Percentiles rank a stretch among this genome's conserved stretches.
phyloP scores from a whole-genome alignment of 257 asterid genomes.

The Solanum clarkiae region DNA sequence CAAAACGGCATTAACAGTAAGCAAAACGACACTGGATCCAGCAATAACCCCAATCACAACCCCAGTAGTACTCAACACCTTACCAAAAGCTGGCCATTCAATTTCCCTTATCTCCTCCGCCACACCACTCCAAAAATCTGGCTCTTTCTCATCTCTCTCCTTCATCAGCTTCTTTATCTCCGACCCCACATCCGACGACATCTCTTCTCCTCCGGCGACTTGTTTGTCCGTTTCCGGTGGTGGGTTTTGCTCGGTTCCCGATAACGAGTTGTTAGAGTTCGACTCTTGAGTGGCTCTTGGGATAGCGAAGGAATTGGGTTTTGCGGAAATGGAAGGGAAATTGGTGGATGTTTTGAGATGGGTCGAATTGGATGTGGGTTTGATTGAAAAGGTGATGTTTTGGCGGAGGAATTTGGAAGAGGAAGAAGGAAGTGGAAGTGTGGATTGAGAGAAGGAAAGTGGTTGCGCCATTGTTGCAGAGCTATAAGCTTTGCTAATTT shows the following conservation, averaged over 20 bases:
- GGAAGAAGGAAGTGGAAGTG: not conserved
- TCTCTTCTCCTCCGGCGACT: not conserved
- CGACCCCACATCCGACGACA: constrained; percentile 41
- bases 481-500: not conserved
- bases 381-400: not conserved
- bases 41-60: constrained; percentile 85
- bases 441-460: constrained; percentile 14
- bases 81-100: constrained; percentile 81
- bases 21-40: constrained; percentile 92
- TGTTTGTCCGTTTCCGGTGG: not conserved
- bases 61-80: constrained; percentile 80
- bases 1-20: constrained; percentile 86
- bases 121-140: constrained; percentile 51
- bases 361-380: not conserved
- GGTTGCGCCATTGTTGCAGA: constrained; percentile 34
- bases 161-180: constrained; percentile 61
- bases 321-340: not conserved
- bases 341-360: not conserved
- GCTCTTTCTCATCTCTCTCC: constrained; percentile 34
- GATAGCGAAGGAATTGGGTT: not conserved
- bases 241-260: not conserved
- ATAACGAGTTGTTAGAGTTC: not conserved
- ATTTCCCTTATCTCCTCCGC: constrained; percentile 73
- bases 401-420: not conserved
- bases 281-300: not conserved